Base-by-base conservation (phyloP, 257 asterid genomes). In the Parsonsia alboflavescens region DNA sequence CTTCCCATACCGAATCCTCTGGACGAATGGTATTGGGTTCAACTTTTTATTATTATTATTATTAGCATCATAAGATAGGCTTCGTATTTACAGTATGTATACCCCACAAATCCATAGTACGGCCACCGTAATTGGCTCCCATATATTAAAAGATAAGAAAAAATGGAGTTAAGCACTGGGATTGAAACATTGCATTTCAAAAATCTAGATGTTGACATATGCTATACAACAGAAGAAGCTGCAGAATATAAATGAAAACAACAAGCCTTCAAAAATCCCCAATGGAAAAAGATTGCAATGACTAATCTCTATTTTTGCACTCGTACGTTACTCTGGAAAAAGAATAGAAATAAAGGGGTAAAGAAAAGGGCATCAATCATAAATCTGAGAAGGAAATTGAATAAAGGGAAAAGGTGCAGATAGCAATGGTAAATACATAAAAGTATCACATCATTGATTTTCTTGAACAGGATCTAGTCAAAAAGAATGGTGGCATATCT, bases 141-240 rank as follows among this genome's bases (percentile, higher is more conserved):
- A n/a, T 19, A 22, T 52, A 52, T 5, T 33, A 33, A 33, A 33
- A 33, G 39, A 33, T 1, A 33, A 33, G 39, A 17, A 4, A 19
- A 17, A 52, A 16, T 2, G 44, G 11, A 7, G 45, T 26, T 61
- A 5, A 61, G 42, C 21, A 26, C 68, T 12, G 22, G 45, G 24
- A 4, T 0, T 58, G 39, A 1, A 24, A 26, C 39, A 58, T 24
- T 26, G 65, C 5, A 24, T 10, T 24, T 24, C 19, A 10, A 2
- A 42, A 19, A 50, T 65, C 50, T 8, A 22, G 41, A 22, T 16
- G 58, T 52, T 52, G n/a, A 17, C 16, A 64, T 10, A 54, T 39
- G 69, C 70, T 65, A 42, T 65, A 65, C 70, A 65, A 65, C 70
- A 65, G 70, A 65, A 39, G 50, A n/a, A n/a, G n/a, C 26, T 17